Conservation (phyloP, 345 rosid genomes). For the Eucalyptus rudis region DNA sequence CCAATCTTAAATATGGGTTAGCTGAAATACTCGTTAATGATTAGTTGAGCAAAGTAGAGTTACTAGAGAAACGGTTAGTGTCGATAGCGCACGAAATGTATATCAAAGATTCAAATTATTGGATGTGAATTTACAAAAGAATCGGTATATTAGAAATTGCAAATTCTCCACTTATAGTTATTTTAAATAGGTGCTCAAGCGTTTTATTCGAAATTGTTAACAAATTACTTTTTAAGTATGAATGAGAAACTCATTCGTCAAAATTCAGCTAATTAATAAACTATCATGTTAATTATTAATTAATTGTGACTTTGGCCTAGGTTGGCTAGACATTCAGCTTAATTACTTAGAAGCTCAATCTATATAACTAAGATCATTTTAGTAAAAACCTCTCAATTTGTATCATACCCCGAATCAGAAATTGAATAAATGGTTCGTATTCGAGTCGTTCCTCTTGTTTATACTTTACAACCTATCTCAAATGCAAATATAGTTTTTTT, state of each 20-base stretch:
- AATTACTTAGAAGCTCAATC: neutral
- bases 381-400: neutral
- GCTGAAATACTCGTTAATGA: neutral
- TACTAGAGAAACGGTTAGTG: neutral
- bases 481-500: neutral
- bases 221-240: neutral
- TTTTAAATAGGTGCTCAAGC: neutral
- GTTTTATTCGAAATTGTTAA: neutral
- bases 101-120: neutral
- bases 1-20: neutral
- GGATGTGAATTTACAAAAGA: neutral
- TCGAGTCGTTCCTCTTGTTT: neutral
- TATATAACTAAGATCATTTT: neutral
- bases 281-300: neutral
- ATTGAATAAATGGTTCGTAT: neutral
- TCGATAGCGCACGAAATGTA: neutral
- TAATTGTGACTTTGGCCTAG: neutral
- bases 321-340: neutral
- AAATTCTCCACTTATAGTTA: neutral
- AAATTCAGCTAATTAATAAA: too few species aligned
- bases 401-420: neutral
- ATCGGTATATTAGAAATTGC: rapidly evolving
- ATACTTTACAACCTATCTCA: neutral
- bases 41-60: neutral
- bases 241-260: neutral